phyloP scores from a whole-genome alignment of 2,329 filamentous ascomycete species.

The Colletotrichum gigasporum region DNA sequence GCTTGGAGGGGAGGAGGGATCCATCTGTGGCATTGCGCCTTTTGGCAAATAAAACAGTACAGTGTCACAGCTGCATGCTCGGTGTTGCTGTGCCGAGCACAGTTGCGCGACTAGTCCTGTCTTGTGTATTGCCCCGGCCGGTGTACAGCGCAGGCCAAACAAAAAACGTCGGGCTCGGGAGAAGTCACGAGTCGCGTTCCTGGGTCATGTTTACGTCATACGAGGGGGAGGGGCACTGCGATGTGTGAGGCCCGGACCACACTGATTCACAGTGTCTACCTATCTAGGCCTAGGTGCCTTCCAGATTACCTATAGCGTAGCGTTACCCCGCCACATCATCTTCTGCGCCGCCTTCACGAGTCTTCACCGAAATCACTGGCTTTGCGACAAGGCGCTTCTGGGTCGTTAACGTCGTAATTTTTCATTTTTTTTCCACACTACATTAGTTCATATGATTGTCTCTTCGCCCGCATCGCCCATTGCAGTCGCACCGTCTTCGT shows the following conservation, averaged over 20 bases:
- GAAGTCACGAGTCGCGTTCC: slow-evolving; percentile 2
- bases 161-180: too few relatives aligned
- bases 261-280: too few relatives aligned
- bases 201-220: slow-evolving; percentile 19
- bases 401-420: too few relatives aligned
- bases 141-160: neutral
- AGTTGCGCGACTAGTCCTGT: neutral
- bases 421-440: too few relatives aligned
- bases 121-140: neutral
- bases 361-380: too few relatives aligned
- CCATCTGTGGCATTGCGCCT: neutral
- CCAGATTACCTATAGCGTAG: too few relatives aligned
- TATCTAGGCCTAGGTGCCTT: too few relatives aligned
- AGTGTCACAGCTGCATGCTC: slow-evolving; percentile 26
- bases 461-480: slow-evolving; percentile 7
- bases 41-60: too few relatives aligned
- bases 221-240: slow-evolving; percentile 9
- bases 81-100: slow-evolving; percentile 25
- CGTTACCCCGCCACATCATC: slow-evolving; percentile 22
- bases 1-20: neutral
- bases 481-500: slow-evolving; percentile 43
- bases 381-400: too few relatives aligned
- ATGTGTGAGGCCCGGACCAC: too few relatives aligned
- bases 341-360: neutral
- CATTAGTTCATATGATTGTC: slow-evolving; percentile 19